Conservation (phyloP, 495 filamentous ascomycete genomes). For the Tuber indicum region DNA sequence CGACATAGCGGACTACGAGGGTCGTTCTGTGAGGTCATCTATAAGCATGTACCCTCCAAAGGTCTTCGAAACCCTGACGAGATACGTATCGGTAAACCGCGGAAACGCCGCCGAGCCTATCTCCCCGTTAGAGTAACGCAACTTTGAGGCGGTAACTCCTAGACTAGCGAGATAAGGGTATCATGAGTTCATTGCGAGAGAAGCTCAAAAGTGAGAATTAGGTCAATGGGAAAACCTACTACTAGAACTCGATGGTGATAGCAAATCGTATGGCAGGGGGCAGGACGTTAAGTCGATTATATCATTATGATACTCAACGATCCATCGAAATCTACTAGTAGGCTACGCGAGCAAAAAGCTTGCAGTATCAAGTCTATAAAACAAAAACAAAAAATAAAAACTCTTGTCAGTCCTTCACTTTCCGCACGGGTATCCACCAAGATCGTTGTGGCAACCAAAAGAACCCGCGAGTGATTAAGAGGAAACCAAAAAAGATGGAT, state of each 20-base stretch:
- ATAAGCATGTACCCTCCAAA: neutral
- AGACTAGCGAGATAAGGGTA: neutral
- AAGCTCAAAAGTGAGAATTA: no score
- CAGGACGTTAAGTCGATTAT: neutral
- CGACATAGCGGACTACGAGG: neutral
- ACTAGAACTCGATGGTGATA: neutral
- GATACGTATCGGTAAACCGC: neutral
- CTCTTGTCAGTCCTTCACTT: no score
- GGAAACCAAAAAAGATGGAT: no score
- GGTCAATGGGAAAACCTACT: no score
- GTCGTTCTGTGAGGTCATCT: neutral
- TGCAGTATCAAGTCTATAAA: no score
- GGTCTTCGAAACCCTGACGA: neutral
- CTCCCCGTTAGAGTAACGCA: neutral
- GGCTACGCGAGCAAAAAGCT: no score
- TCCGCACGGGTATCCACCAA: no score
- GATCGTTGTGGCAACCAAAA: no score
- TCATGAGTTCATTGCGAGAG: neutral
- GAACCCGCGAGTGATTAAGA: no score
- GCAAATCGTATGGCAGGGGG: neutral
- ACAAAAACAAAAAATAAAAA: no score
- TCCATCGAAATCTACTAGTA: no score
- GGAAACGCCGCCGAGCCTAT: neutral
- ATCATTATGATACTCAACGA: no score
- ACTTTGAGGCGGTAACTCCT: neutral